These are phyloP conservation scores for Erysimum pusillum DNA, from an alignment of 441 rosid genomes.

Conservation along the genomic window DNA sequence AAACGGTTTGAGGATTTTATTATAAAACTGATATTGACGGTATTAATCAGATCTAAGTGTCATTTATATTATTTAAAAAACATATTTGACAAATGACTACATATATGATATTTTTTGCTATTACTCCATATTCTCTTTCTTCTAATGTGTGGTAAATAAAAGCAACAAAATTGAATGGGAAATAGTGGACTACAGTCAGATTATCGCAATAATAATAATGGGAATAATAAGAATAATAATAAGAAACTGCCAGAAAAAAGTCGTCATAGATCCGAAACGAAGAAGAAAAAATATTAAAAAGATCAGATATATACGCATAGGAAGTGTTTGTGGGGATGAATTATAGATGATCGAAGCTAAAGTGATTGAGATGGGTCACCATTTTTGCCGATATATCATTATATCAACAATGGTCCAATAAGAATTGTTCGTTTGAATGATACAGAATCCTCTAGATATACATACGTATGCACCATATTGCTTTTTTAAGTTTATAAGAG, in stretches of 20 bases:
- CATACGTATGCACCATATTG: slow-evolving; percentile 10
- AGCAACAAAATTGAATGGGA: too few species aligned
- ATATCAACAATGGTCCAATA: slow-evolving; percentile 26
- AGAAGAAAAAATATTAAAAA: not conserved
- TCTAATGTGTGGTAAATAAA: too few species aligned
- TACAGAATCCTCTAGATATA: slow-evolving; percentile 5
- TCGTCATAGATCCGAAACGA: slow-evolving; percentile 7
- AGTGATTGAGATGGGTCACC: slow-evolving; percentile 35
- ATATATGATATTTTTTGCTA: not conserved
- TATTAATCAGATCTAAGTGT: too few species aligned
- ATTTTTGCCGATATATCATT: slow-evolving; percentile 2
- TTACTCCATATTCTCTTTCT: not conserved
- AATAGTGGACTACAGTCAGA: slow-evolving; percentile 4
- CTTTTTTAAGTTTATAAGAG: not conserved
- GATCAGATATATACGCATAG: not conserved
- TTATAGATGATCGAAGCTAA: slow-evolving; percentile 21
- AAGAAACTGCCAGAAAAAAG: slow-evolving; percentile 11
- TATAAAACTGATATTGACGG: too few species aligned
- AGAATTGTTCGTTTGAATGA: slow-evolving; percentile 16
- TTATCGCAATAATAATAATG: too few species aligned
- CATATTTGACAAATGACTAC: not conserved
- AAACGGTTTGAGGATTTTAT: too few species aligned
- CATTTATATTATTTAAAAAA: too few species aligned
- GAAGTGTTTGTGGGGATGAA: slow-evolving; percentile 27
- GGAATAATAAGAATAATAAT: not conserved